Evolutionary conservation across 352 stramenopile species (phyloP).

Genomic region (Aphanomyces stellatus): DNA sequence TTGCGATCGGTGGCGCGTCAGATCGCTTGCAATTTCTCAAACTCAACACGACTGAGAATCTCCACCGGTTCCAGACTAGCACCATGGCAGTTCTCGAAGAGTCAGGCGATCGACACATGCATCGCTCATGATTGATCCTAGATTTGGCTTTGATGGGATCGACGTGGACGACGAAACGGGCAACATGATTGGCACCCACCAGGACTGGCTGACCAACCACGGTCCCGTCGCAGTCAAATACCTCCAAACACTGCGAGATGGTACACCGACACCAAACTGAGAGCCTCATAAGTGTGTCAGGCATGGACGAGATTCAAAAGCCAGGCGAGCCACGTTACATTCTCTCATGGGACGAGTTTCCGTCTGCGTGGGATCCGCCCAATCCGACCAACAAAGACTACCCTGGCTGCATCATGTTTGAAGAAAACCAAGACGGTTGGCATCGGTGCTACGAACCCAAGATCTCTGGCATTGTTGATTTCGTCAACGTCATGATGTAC

Average conservation of each 20-base stretch:
- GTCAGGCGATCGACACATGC: not conserved
- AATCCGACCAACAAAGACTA: not conserved
- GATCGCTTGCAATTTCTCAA: not conserved
- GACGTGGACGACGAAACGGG: slow-evolving; percentile 75
- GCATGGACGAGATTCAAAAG: slow-evolving; percentile 7
- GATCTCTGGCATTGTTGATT: slow-evolving; percentile 50
- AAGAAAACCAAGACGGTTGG: slow-evolving; percentile 1
- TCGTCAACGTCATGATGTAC: slow-evolving; percentile 82
- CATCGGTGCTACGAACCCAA: slow-evolving; percentile 46
- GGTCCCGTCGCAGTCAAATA: not conserved
- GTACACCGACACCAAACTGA: too few relatives aligned
- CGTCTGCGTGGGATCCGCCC: slow-evolving; percentile 2
- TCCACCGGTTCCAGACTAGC: not conserved
- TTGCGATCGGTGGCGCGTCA: not conserved
- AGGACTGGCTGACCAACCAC: slow-evolving; percentile 7
- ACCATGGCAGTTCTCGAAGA: slow-evolving; percentile 3
- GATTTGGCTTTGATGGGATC: slow-evolving; percentile 60
- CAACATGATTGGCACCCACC: not conserved
- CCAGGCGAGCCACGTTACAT: slow-evolving; percentile 1
- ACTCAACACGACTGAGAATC: not conserved
- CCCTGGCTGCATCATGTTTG: not conserved
- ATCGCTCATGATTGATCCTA: not conserved
- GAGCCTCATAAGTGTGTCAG: not conserved
- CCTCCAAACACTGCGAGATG: not conserved
- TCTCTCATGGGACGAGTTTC: slow-evolving; percentile 13